These are phyloP conservation scores for Allantophomopsis cytisporea DNA, from an alignment of 2,329 filamentous ascomycete species.

Conservation along the genomic window DNA sequence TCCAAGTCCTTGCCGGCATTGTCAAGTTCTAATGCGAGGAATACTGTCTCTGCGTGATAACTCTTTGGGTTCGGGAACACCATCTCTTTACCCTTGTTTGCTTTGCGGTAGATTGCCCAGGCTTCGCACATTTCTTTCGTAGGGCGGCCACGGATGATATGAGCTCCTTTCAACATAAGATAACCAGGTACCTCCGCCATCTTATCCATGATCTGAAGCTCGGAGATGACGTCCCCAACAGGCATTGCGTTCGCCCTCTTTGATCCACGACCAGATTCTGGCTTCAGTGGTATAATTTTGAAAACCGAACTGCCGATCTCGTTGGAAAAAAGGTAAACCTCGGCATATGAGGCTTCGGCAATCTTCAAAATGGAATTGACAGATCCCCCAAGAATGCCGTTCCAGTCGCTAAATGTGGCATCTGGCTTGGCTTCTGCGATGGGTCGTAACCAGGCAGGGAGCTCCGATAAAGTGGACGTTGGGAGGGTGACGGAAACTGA, in stretches of 20 bases:
- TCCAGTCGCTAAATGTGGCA: too few species aligned
- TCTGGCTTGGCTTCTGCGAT: too few species aligned
- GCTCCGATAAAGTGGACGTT: too few species aligned
- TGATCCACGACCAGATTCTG: constrained; percentile 24
- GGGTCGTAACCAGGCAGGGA: too few species aligned
- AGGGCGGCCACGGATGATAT: constrained; percentile 42
- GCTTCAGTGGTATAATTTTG: constrained; percentile 46
- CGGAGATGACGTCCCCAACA: constrained; percentile 37
- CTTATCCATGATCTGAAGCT: constrained; percentile 49
- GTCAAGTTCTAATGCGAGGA: constrained; percentile 48
- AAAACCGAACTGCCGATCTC: constrained; percentile 47
- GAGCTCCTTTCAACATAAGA: constrained; percentile 51
- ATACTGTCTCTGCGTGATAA: constrained; percentile 42
- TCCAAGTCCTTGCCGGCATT: constrained; percentile 48
- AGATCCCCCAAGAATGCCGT: too few species aligned
- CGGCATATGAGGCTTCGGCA: constrained; percentile 52
- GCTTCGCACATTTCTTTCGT: constrained; percentile 40
- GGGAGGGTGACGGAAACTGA: too few species aligned
- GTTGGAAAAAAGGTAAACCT: constrained; percentile 50
- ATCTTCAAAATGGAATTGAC: constrained; percentile 36
- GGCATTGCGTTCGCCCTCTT: constrained; percentile 8
- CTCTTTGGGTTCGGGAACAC: constrained; percentile 46
- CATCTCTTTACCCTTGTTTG: constrained; percentile 37
- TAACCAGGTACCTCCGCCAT: constrained; percentile 51
- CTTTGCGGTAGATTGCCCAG: constrained; percentile 19